These are phyloP conservation scores for Blastocystis sp. DNA, from an alignment of 352 stramenopile species.

Conservation along the genomic window DNA sequence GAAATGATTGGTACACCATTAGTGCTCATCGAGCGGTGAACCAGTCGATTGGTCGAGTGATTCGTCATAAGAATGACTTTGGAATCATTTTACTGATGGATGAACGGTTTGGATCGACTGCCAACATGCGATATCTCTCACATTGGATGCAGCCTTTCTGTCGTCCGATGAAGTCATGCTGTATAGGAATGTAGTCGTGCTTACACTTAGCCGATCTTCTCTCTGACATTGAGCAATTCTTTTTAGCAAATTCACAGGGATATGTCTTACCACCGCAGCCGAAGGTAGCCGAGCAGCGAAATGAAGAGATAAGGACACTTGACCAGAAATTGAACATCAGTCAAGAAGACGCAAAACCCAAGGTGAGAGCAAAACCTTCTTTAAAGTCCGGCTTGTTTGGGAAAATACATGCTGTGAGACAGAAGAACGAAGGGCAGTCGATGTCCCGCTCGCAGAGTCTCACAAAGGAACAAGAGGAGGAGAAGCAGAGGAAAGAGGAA, in stretches of 20 bases:
- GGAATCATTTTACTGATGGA: slow-evolving; percentile 93
- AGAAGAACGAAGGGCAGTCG: neutral
- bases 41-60: slow-evolving; percentile 95
- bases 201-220: neutral
- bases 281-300: neutral
- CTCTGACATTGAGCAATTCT: neutral
- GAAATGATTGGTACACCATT: slow-evolving; percentile 93
- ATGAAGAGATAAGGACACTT: neutral
- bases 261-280: neutral
- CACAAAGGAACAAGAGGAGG: neutral
- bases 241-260: neutral
- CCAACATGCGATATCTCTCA: slow-evolving; percentile 82
- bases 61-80: slow-evolving; percentile 94
- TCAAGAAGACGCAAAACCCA: neutral
- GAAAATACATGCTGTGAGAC: neutral
- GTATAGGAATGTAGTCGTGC: neutral
- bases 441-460: neutral
- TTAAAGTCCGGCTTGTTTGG: neutral
- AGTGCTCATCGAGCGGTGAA: slow-evolving; percentile 82
- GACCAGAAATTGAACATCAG: neutral
- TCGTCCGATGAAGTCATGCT: neutral
- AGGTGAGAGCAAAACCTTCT: neutral
- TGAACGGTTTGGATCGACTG: slow-evolving; percentile 82
- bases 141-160: slow-evolving; percentile 83
- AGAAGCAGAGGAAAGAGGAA: neutral